Base-by-base conservation (phyloP, 2,329 filamentous ascomycete genomes). In the Fulvia fulva region DNA sequence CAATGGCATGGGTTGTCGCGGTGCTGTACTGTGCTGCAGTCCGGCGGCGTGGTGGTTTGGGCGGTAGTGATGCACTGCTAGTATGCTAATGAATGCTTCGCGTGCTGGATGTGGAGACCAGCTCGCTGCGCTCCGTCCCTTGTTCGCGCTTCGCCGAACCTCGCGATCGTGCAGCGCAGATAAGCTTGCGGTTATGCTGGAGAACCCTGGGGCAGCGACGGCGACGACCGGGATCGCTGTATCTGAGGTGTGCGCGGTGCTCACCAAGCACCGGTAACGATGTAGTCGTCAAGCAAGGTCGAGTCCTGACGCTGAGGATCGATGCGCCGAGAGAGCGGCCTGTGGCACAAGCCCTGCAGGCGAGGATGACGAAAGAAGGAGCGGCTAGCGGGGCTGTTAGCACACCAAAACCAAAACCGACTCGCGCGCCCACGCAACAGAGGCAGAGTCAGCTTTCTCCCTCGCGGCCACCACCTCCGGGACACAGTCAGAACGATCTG, bases 121-220 rank as follows among this genome's bases (percentile, higher is more conserved):
- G 62, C 59, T 59, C 47, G 47, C 47, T 50, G 47, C 47, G 47
- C 47, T 50, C 47, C 47, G 47, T 50, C 26, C 47, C 57, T 62
- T 59, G 56, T 59, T 56, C 53, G 59, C 53, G 51, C 34, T 37
- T 47, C 23, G 50, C 32, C 53, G 52, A 57, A 59, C 43, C 61
- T 61, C 59, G 58, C 55, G 61, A 63, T 61, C 61, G 61, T 61
- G 58, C 61, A 60, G 44, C 21, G 25, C 62, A 51, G 45, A 53
- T 55, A 59, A 57, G 57, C 57, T 56, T 46, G 43, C 49, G 49
- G 49, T 41, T 21, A 53, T 45, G 49, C 51, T 46, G 54, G 49
- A 49, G 55, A 45, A 47, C 26, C 56, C 55, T 57, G 57, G 32
- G 19, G 25, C 37, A 30, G 50, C 26, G 28, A 53, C 51, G 43